Percentiles rank a stretch among this genome's conserved stretches.
Evolutionary conservation across 2,329 filamentous ascomycete species (phyloP).

Genomic region (Colletotrichum sp.): DNA sequence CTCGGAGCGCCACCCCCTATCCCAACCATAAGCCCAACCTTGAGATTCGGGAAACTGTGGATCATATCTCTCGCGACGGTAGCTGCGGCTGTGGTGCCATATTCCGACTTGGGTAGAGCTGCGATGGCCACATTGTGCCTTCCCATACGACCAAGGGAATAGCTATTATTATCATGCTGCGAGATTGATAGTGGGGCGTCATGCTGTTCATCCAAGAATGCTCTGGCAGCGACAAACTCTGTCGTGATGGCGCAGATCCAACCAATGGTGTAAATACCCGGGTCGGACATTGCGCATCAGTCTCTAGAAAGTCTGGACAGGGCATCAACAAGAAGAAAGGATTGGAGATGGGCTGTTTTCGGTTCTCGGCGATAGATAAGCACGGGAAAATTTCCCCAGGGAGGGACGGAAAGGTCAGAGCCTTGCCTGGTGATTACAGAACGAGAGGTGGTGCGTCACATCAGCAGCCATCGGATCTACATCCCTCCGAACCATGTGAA

Average conservation of each 20-base stretch:
- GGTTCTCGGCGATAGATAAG: too few relatives aligned
- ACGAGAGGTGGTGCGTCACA: too few relatives aligned
- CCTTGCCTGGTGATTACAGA: too few relatives aligned
- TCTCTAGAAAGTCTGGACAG: too few relatives aligned
- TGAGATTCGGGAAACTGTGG: conserved; percentile 20
- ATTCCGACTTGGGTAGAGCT: background rate
- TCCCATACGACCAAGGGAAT: conserved; percentile 17
- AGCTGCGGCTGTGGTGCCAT: conserved; percentile 14
- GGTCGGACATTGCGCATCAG: background rate
- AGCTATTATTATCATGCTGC: background rate
- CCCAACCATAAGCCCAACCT: conserved; percentile 20
- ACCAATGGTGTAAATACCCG: background rate
- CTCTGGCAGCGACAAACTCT: background rate
- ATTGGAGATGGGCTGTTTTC: too few relatives aligned
- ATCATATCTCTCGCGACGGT: conserved; percentile 31
- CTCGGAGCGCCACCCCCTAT: conserved; percentile 29
- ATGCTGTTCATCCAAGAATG: background rate
- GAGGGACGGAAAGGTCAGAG: too few relatives aligned
- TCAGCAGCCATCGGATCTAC: too few relatives aligned
- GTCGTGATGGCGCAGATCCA: background rate
- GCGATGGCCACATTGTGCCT: conserved; percentile 25
- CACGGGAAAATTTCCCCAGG: too few relatives aligned
- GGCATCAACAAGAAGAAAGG: too few relatives aligned
- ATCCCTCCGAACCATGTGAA: too few relatives aligned
- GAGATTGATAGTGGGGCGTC: background rate